Evolutionary conservation across 1,284 basidiomycete species (phyloP).

Genomic region (Afroboletus lepidellus): DNA sequence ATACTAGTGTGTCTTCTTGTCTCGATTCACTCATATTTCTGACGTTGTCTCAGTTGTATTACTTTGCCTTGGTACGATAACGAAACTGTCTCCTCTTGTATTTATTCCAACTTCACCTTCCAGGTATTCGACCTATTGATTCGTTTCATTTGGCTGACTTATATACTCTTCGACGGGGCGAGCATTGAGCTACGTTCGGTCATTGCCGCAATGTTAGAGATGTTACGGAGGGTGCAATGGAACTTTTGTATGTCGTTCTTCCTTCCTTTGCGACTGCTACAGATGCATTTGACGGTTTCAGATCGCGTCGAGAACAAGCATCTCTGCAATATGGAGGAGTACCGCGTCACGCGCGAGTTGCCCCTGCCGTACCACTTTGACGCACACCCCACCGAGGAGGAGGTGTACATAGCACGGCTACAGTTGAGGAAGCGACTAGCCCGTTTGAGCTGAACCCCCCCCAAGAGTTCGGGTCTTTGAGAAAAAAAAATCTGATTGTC

Average conservation of each 20-base stretch:
- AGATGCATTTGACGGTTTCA: slow-evolving; percentile 26
- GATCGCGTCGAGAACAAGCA: slow-evolving; percentile 87
- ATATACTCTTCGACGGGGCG: slow-evolving; percentile 58
- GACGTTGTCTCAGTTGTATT: slow-evolving; percentile 54
- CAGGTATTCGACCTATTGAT: slow-evolving; percentile 72
- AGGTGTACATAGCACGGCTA: slow-evolving; percentile 5
- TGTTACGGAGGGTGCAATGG: slow-evolving; percentile 85
- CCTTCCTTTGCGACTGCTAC: not conserved
- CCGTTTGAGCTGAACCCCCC: slow-evolving; percentile 27
- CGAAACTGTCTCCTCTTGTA: not conserved
- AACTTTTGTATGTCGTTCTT: slow-evolving; percentile 71
- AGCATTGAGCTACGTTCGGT: slow-evolving; percentile 62
- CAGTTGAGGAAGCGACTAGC: slow-evolving; percentile 19
- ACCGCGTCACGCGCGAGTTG: slow-evolving; percentile 74
- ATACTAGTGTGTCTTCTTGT: slow-evolving; percentile 48
- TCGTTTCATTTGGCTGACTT: slow-evolving; percentile 82
- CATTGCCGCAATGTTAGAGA: slow-evolving; percentile 72
- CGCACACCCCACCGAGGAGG: slow-evolving; percentile 4
- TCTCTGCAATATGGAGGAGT: slow-evolving; percentile 64
- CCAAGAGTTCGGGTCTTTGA: no score
- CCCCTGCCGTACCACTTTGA: slow-evolving; percentile 72
- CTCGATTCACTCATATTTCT: not conserved
- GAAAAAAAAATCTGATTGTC: no score
- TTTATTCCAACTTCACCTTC: not conserved
- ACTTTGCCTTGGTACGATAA: slow-evolving; percentile 63